phyloP scores from a whole-genome alignment of 495 filamentous ascomycete genomes.

The Penicillium steckii region DNA sequence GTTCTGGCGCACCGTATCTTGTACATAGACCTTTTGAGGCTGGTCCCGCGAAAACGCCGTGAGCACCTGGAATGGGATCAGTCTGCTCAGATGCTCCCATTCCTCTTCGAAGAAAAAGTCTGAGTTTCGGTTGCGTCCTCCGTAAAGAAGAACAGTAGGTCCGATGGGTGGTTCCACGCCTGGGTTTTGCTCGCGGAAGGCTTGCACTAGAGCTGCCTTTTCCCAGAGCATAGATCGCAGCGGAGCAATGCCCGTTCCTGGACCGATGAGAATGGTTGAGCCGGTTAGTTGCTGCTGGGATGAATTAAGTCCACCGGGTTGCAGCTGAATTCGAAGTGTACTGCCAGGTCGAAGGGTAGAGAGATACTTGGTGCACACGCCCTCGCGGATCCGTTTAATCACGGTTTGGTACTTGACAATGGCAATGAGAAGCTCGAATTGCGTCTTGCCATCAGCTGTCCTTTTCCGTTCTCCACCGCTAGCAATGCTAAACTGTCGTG shows the following conservation, averaged over 20 bases:
- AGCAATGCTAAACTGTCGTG: conserved; percentile 85
- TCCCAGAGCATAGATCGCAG: conserved; percentile 80
- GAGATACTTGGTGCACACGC: conserved; percentile 87
- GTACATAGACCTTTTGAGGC: conserved; percentile 80
- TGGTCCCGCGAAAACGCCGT: conserved; percentile 86
- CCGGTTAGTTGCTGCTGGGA: conserved; percentile 40
- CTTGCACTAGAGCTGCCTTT: conserved; percentile 41
- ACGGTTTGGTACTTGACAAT: conserved; percentile 90
- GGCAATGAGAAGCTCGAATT: conserved; percentile 79
- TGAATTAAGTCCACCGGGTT: conserved; percentile 55
- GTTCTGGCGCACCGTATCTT: conserved; percentile 71
- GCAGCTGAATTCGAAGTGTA: conserved; percentile 56
- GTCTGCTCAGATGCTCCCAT: conserved; percentile 52
- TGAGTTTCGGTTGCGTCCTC: conserved; percentile 65
- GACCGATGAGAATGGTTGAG: conserved; percentile 78
- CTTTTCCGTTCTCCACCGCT: conserved; percentile 61
- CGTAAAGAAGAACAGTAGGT: conserved; percentile 65
- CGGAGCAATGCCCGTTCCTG: conserved; percentile 90
- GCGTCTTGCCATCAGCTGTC: conserved; percentile 36
- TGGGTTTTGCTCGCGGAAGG: conserved; percentile 35
- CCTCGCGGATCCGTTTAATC: conserved; percentile 79
- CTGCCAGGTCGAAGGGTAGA: conserved; percentile 59
- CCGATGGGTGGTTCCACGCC: conserved; percentile 28
- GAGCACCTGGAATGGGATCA: conserved; percentile 52
- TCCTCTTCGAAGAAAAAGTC: conserved; percentile 84